Evolutionary conservation across 1,284 basidiomycete species (phyloP).

Genomic region (Fomitopsis betulina): DNA sequence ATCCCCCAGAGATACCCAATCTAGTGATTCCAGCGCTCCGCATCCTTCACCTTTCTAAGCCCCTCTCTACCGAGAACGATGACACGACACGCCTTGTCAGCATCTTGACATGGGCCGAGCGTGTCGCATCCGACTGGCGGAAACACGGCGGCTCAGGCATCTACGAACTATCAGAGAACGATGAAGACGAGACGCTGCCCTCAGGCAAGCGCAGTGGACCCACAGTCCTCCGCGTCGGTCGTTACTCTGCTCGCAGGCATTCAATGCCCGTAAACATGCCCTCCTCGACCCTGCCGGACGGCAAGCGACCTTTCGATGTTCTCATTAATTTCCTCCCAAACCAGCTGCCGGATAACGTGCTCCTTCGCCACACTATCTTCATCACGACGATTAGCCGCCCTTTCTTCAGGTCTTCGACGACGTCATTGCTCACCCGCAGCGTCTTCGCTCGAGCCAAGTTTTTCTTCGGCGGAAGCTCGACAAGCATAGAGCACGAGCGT

Average conservation of each 20-base stretch:
- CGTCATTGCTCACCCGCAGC: neutral
- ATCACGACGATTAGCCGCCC: slow-evolving; percentile 38
- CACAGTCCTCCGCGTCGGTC: slow-evolving; percentile 7
- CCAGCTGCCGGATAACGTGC: slow-evolving; percentile 28
- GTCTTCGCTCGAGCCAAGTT: slow-evolving; percentile 2
- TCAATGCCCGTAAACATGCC: slow-evolving; percentile 5
- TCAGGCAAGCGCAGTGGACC: neutral
- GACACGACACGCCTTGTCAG: slow-evolving; percentile 47
- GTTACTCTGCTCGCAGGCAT: slow-evolving; percentile 8
- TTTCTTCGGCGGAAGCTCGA: slow-evolving; percentile 11
- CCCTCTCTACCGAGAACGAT: slow-evolving; percentile 39
- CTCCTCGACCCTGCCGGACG: slow-evolving; percentile 22
- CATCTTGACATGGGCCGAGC: slow-evolving; percentile 49
- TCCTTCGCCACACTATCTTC: slow-evolving; percentile 39
- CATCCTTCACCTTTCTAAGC: slow-evolving; percentile 39
- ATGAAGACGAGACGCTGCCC: slow-evolving; percentile 9
- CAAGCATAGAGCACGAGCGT: slow-evolving; percentile 14
- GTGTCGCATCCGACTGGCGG: slow-evolving; percentile 44
- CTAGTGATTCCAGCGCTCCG: slow-evolving; percentile 35
- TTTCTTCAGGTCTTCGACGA: slow-evolving; percentile 23
- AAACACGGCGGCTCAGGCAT: slow-evolving; percentile 29
- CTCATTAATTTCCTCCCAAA: slow-evolving; percentile 37
- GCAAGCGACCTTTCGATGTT: slow-evolving; percentile 36
- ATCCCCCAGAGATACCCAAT: slow-evolving; percentile 33
- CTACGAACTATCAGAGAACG: slow-evolving; percentile 28